Evolutionary conservation across 139 green algal genomes (phyloP), one percentile per base, ranked within the genome.

Genomic region (Marvania coccoides): DNA sequence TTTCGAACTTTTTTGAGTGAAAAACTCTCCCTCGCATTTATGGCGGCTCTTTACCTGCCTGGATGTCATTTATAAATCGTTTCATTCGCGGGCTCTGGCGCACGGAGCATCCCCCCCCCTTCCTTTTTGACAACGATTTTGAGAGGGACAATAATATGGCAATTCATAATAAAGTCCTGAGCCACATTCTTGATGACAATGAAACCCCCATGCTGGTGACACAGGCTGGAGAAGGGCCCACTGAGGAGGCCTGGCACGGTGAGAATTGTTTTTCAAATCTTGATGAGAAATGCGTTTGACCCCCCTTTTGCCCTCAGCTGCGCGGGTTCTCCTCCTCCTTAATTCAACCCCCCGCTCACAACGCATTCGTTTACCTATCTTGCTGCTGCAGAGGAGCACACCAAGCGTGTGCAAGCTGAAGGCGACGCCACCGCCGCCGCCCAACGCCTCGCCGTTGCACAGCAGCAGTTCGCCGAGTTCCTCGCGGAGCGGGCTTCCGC

Each of bases 401-500:
- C 75, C 24, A 62, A 65, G 2, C 78, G 83, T 0, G 37, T 90
- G 8, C 61, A 83, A 5, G 89, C 89, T 5, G 89, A 96, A 65
- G 85, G 76, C 0, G 74, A 85, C 6, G 87, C 85, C 0, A 38
- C 81, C 37, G 74, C 93, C 48, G 62, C 65, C 0, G 65, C 67
- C 4, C 76, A 81, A 28, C 71, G 81, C 0, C 72, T 96, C 9
- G 54, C 68, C 2, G 89, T 96, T 1, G 81, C 81, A 0, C 84
- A 91, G 63, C 75, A 92, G 68, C 89, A 96, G 74, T 70, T 75
- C n/a, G 73, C 76, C 10, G 89, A 96, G 63, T 93, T 87, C 29
- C 79, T 87, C 1, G n/a, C n/a, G 0, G 71, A 90, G 24, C 87
- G 87, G 38, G 77, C 71, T 19, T 36, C 59, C 3, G 77, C 81